Conservation (phyloP, 805 yeast genomes). For the Suhomyces sp. region DNA sequence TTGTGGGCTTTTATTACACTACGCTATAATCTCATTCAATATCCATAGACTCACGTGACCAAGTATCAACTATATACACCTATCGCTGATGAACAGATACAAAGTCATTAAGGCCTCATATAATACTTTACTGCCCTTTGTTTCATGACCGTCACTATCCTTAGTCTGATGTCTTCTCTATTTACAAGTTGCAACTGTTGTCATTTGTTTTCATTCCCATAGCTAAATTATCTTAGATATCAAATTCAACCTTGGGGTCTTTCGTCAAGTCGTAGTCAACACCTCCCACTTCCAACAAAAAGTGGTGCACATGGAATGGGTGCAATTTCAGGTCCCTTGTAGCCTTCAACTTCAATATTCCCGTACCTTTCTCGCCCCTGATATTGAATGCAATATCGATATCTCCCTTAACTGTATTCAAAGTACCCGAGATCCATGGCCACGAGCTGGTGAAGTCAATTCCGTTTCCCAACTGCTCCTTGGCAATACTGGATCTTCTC, state of each 20-base stretch:
- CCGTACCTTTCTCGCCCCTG: slow-evolving; percentile 58
- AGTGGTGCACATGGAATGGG: slow-evolving; percentile 38
- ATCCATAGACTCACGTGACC: too few species aligned
- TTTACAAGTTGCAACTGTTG: too few species aligned
- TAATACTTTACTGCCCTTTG: too few species aligned
- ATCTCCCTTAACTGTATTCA: slow-evolving; percentile 79
- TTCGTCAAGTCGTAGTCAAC: slow-evolving; percentile 25
- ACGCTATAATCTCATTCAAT: too few species aligned
- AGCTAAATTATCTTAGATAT: slow-evolving; percentile 14
- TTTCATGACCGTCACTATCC: too few species aligned
- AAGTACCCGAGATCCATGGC: slow-evolving; percentile 88
- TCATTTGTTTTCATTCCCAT: background rate
- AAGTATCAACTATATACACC: too few species aligned
- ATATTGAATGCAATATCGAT: slow-evolving; percentile 73
- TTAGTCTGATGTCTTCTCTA: too few species aligned
- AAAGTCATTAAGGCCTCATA: too few species aligned
- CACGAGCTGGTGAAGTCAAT: slow-evolving; percentile 69
- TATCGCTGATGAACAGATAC: too few species aligned
- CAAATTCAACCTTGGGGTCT: slow-evolving; percentile 30
- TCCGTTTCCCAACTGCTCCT: slow-evolving; percentile 66
- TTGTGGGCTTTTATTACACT: too few species aligned
- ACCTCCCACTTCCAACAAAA: slow-evolving; percentile 25
- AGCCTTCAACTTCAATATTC: slow-evolving; percentile 68
- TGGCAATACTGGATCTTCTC: slow-evolving; percentile 69
- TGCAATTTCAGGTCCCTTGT: slow-evolving; percentile 58